phyloP scores from a whole-genome alignment of 257 asterid genomes.

The Salvia miltiorrhiza region DNA sequence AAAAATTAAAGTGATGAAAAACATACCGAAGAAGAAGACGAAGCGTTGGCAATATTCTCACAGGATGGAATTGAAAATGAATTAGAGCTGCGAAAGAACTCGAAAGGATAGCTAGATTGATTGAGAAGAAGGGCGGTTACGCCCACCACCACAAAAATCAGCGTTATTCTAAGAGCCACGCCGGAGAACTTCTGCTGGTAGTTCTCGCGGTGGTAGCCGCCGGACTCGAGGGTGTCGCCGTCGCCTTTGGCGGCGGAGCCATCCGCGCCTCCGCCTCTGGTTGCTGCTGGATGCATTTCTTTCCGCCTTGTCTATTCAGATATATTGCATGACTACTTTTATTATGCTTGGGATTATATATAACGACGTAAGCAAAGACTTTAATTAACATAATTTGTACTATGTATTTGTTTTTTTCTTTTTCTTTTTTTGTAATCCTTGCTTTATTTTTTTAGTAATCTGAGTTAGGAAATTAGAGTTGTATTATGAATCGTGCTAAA shows the following conservation, averaged over 20 bases:
- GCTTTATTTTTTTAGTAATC: neutral
- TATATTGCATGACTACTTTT: neutral
- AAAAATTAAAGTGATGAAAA: neutral
- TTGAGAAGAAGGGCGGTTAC: conserved; percentile 20
- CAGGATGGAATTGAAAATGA: neutral
- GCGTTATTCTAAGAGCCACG: neutral
- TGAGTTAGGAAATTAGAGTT: neutral
- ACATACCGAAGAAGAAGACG: neutral
- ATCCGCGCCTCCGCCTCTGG: neutral
- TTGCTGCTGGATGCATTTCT: conserved; percentile 19
- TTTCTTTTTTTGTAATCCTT: neutral
- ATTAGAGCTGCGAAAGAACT: conserved; percentile 14
- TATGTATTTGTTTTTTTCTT: neutral
- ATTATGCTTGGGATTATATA: neutral
- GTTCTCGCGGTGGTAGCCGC: conserved; percentile 14
- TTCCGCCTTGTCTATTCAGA: neutral
- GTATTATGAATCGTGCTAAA: neutral
- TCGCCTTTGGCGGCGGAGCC: conserved; percentile 10
- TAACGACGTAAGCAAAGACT: conserved; percentile 12
- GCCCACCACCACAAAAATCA: conserved; percentile 22
- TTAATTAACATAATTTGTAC: no score
- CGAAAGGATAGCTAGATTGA: conserved; percentile 19
- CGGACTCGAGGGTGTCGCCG: conserved; percentile 19
- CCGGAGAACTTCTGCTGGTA: conserved; percentile 1
- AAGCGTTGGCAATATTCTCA: neutral